A percentile compares a stretch with the other conserved stretches of the same genome.
These are phyloP conservation scores for Brassica cretica DNA, from an alignment of 345 rosid species.

Conservation along the genomic window DNA sequence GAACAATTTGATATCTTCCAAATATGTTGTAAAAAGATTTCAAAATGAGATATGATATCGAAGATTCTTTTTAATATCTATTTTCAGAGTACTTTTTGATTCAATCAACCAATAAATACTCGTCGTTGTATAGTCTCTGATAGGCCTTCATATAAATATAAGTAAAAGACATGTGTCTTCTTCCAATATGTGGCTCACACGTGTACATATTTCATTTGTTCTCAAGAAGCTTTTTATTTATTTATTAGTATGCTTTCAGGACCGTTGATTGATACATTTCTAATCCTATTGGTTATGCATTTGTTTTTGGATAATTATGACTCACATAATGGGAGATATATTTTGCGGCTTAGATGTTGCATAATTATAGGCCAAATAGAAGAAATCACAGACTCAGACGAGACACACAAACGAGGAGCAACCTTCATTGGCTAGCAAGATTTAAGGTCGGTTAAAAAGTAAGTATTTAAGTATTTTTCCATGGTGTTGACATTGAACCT, in stretches of 20 bases:
- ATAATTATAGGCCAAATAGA: conserved; percentile 30
- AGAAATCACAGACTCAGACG: conserved; percentile 30
- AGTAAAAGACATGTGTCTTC: conserved; percentile 37
- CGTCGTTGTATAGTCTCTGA: conserved; percentile 21
- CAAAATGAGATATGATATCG: conserved; percentile 14
- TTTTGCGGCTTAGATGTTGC: conserved; percentile 35
- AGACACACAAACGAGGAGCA: conserved; percentile 37
- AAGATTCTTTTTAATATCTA: conserved; percentile 7
- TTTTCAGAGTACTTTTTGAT: conserved; percentile 18
- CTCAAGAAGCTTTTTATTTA: background rate
- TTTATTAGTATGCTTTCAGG: conserved; percentile 9
- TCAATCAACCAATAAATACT: conserved; percentile 37
- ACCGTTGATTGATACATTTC: conserved; percentile 36
- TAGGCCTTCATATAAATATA: conserved; percentile 9
- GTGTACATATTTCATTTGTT: conserved; percentile 32
- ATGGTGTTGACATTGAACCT: conserved; percentile 39
- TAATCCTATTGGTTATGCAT: background rate
- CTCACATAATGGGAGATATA: conserved; percentile 17
- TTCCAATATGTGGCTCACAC: conserved; percentile 17
- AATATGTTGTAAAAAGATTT: no score
- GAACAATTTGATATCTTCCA: no score
- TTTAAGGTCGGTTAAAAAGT: conserved; percentile 33
- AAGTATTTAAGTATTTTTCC: background rate
- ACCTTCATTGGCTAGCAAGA: conserved; percentile 33
- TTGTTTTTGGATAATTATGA: conserved; percentile 16